Evolutionary conservation across 106 monocot species (phyloP).

Genomic region (Amphibolis antarctica): DNA sequence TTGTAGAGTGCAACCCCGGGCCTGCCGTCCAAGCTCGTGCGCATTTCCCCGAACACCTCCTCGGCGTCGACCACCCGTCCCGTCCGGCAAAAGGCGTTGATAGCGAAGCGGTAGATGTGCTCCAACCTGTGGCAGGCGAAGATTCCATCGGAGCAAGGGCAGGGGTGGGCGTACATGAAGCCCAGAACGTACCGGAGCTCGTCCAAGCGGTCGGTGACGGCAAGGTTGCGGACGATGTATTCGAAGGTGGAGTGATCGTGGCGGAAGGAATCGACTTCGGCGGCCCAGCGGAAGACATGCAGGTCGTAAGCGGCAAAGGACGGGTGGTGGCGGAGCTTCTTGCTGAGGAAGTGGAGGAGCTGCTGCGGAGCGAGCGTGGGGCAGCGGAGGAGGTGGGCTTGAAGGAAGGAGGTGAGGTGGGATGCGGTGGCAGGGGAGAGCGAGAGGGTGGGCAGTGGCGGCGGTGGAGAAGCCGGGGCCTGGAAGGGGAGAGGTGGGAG

Average conservation of each 20-base stretch:
- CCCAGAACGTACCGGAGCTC: slow-evolving; percentile 31
- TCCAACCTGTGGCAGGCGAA: slow-evolving; percentile 56
- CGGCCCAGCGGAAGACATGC: slow-evolving; percentile 55
- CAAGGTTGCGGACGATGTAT: slow-evolving; percentile 31
- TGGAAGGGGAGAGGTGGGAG: too few relatives aligned
- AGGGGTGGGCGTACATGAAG: slow-evolving; percentile 32
- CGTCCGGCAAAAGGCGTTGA: slow-evolving; percentile 32
- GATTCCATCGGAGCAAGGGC: slow-evolving; percentile 53
- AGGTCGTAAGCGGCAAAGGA: slow-evolving; percentile 45
- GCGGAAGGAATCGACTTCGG: slow-evolving; percentile 43
- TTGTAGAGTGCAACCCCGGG: slow-evolving; percentile 40
- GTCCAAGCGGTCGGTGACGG: slow-evolving; percentile 31
- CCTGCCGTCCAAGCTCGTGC: slow-evolving; percentile 31
- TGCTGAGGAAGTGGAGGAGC: too few relatives aligned
- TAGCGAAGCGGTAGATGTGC: slow-evolving; percentile 32
- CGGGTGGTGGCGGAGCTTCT: slow-evolving; percentile 45
- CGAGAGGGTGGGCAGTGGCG: too few relatives aligned
- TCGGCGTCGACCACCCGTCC: slow-evolving; percentile 34
- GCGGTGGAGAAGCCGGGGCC: too few relatives aligned
- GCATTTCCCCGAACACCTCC: slow-evolving; percentile 19
- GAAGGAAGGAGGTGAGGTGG: too few relatives aligned
- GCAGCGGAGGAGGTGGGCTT: too few relatives aligned
- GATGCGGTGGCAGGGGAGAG: too few relatives aligned
- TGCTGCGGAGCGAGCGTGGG: too few relatives aligned
- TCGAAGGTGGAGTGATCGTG: slow-evolving; percentile 61